Conservation (phyloP, 2,329 filamentous ascomycete genomes). For the Didymella pomorum region DNA sequence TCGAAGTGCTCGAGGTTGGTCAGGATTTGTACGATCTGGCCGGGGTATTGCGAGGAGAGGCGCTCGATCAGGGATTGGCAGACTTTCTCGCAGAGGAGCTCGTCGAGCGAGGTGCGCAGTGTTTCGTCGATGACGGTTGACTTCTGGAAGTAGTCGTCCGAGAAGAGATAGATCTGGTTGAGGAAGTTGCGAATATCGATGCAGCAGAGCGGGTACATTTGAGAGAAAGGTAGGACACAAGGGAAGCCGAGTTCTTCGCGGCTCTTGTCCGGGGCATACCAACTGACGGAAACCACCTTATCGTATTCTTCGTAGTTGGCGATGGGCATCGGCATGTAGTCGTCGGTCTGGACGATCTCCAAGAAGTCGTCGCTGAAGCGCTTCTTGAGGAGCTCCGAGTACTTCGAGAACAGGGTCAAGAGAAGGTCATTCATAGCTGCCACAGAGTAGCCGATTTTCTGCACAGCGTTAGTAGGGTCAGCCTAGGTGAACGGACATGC, state of each 20-base stretch:
- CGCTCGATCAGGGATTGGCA: conserved; percentile 89
- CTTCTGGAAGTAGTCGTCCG: conserved; percentile 93
- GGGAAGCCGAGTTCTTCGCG: conserved; percentile 83
- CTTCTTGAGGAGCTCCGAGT: conserved; percentile 87
- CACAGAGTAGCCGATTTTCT: conserved; percentile 92
- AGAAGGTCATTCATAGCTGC: conserved; percentile 82
- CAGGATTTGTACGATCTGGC: conserved; percentile 97
- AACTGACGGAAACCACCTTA: conserved; percentile 94
- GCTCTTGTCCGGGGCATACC: conserved; percentile 87
- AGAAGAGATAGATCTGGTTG: conserved; percentile 98
- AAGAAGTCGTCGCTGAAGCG: conserved; percentile 96
- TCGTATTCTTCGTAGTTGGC: conserved; percentile 90
- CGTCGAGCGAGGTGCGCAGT: conserved; percentile 86
- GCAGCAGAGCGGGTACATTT: conserved; percentile 98
- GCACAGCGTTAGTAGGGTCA: conserved; percentile 17
- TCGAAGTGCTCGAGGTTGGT: conserved; percentile 99
- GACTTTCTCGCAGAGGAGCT: conserved; percentile 90
- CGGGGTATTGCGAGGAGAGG: conserved; percentile 89
- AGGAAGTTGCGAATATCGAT: conserved; percentile 98
- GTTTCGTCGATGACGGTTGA: conserved; percentile 90
- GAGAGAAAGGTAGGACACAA: conserved; percentile 94
- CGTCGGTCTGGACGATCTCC: conserved; percentile 88
- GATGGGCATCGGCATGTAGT: conserved; percentile 99
- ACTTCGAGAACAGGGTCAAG: conserved; percentile 90
- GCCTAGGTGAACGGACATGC: conserved; percentile 29